These are phyloP conservation scores for Ganoderma meredithae DNA, from an alignment of 1,284 basidiomycete species.

Conservation along the genomic window DNA sequence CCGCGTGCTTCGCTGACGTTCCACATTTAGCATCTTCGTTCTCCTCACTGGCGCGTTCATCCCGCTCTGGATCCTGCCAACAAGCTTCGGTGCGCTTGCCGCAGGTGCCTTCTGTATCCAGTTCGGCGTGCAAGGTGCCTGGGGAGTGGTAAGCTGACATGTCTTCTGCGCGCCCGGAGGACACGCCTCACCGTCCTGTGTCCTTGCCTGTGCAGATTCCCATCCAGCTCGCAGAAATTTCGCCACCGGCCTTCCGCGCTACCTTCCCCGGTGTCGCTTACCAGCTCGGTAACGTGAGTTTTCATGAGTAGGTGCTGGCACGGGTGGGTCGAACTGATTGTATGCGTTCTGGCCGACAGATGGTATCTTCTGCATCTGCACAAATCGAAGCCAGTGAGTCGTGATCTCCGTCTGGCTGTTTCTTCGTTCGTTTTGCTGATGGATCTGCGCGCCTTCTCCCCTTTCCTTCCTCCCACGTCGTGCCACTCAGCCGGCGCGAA, in stretches of 20 bases:
- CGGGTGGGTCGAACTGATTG: conserved; percentile 4
- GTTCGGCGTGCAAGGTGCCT: conserved; percentile 86
- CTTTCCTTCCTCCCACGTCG: not conserved
- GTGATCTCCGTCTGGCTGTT: not conserved
- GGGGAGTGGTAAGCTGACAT: conserved; percentile 66
- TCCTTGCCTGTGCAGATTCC: conserved; percentile 60
- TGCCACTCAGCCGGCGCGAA: conserved; percentile 61
- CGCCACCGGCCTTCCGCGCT: conserved; percentile 92
- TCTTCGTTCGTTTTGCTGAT: not conserved
- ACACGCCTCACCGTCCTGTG: not conserved
- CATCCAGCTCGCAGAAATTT: conserved; percentile 90
- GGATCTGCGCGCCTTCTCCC: conserved; percentile 3
- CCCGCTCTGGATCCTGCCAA: conserved; percentile 87
- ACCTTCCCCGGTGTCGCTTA: conserved; percentile 94
- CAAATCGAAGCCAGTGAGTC: conserved; percentile 89
- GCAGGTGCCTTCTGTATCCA: conserved; percentile 89
- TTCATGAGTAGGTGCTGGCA: not conserved
- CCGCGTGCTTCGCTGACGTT: conserved; percentile 23
- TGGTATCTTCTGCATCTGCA: conserved; percentile 88
- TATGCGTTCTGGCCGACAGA: conserved; percentile 53
- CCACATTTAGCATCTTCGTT: conserved; percentile 55
- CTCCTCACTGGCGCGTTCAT: conserved; percentile 70
- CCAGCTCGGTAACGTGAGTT: conserved; percentile 77
- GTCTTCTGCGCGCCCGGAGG: not conserved
- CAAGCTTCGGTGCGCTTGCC: conserved; percentile 66